A percentile compares a stretch with the other conserved stretches of the same genome.
These are phyloP conservation scores for Heliamphora exappendiculata DNA, from an alignment of 148 eudicot genomes.

Conservation along the genomic window DNA sequence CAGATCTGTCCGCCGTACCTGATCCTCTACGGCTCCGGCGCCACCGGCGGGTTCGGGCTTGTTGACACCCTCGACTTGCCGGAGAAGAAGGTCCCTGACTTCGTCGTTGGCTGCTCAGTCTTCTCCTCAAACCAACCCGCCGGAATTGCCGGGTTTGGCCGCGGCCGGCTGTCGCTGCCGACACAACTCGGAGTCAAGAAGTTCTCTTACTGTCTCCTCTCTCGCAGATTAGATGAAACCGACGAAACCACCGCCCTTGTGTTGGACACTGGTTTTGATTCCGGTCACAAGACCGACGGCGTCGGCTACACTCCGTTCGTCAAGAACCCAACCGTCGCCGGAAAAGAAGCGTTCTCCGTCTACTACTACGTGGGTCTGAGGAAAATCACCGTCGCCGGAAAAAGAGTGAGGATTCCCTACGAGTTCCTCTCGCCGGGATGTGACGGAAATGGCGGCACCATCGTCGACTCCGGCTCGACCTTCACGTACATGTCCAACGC, in stretches of 20 bases:
- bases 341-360: conserved; percentile 33
- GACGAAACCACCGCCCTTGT: no score
- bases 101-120: no score
- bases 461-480: conserved; percentile 64
- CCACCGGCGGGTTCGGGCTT: conserved; percentile 41
- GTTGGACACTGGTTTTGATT: no score
- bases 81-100: conserved; percentile 13
- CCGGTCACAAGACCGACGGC: not conserved
- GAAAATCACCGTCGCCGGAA: conserved; percentile 52
- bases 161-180: no score
- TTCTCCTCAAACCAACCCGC: no score
- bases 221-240: no score
- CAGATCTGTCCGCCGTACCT: conserved; percentile 40
- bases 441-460: conserved; percentile 46
- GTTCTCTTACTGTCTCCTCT: no score
- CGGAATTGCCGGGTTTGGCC: no score
- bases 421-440: conserved; percentile 25
- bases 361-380: conserved; percentile 51
- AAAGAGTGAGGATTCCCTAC: conserved; percentile 38
- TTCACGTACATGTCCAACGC: conserved; percentile 49
- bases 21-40: conserved; percentile 49
- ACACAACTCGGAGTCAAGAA: no score
- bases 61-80: conserved; percentile 43
- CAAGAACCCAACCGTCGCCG: conserved; percentile 24
- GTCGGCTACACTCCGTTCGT: conserved; percentile 48